Conservation (phyloP, 345 rosid species). For the Xanthoceras sorbifolium region DNA sequence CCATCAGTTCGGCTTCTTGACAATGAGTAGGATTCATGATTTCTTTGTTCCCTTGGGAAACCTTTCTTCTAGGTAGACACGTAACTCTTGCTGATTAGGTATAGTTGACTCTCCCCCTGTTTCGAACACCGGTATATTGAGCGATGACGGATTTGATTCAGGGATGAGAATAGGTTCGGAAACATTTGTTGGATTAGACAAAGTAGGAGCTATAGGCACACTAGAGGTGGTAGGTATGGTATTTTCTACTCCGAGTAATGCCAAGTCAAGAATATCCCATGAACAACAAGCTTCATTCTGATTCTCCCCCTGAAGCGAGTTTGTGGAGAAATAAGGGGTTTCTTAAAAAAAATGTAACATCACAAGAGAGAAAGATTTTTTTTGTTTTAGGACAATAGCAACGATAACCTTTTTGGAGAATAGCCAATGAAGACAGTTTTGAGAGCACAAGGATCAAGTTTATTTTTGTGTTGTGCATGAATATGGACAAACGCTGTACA, state of each 20-base stretch:
- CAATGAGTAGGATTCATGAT: background rate
- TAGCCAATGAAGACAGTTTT: background rate
- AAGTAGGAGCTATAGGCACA: too few species aligned
- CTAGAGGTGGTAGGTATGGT: too few species aligned
- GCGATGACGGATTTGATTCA: too few species aligned
- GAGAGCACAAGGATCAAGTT: too few species aligned
- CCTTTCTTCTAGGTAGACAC: background rate
- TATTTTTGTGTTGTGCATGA: too few species aligned
- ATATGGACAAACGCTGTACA: too few species aligned
- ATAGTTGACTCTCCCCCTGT: background rate
- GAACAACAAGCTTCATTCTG: background rate
- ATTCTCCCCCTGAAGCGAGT: background rate
- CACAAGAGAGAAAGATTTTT: background rate
- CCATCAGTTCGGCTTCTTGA: too few species aligned
- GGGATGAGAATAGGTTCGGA: too few species aligned
- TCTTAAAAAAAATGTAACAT: background rate
- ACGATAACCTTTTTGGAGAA: background rate
- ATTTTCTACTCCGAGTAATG: background rate
- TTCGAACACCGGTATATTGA: background rate
- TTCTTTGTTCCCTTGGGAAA: background rate
- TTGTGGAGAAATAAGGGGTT: background rate
- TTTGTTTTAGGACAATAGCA: background rate
- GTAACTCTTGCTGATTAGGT: background rate
- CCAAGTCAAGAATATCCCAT: background rate
- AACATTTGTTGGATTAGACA: too few species aligned